A percentile compares a stretch with the other conserved stretches of the same genome.
phyloP scores from a whole-genome alignment of 2,329 filamentous ascomycete species.

The Davidsoniella eucalypti region DNA sequence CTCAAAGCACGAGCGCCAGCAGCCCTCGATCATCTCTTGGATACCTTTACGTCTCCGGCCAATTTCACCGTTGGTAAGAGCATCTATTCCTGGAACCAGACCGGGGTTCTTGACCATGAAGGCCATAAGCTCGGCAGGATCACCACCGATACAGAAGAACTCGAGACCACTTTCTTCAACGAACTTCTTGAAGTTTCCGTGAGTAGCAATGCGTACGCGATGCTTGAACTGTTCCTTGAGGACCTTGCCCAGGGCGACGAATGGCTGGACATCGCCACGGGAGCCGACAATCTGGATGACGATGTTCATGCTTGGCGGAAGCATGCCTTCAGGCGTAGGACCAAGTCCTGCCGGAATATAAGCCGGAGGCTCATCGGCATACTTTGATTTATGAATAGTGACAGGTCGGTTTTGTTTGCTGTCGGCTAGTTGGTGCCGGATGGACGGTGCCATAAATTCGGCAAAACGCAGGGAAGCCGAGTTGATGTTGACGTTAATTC shows the following conservation, averaged over 20 bases:
- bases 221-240: conserved; percentile 51
- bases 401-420: conserved; percentile 13
- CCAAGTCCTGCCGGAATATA: conserved; percentile 61
- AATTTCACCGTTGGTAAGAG: conserved; percentile 61
- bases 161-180: conserved; percentile 56
- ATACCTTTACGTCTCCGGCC: conserved; percentile 59
- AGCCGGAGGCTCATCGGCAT: conserved; percentile 19
- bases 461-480: conserved; percentile 34
- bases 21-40: conserved; percentile 63
- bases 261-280: conserved; percentile 60
- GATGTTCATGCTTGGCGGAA: conserved; percentile 46
- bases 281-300: conserved; percentile 64
- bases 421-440: neutral
- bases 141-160: conserved; percentile 62
- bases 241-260: conserved; percentile 50
- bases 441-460: conserved; percentile 21
- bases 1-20: conserved; percentile 75
- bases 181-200: conserved; percentile 50
- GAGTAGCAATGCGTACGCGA: conserved; percentile 57
- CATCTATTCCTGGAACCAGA: conserved; percentile 67
- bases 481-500: conserved; percentile 65
- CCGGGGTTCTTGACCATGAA: conserved; percentile 88
- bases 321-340: conserved; percentile 40
- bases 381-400: conserved; percentile 5
- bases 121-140: conserved; percentile 62